These are phyloP conservation scores for Lecanosticta acicola DNA, from an alignment of 2,329 filamentous ascomycete species.

Conservation along the genomic window DNA sequence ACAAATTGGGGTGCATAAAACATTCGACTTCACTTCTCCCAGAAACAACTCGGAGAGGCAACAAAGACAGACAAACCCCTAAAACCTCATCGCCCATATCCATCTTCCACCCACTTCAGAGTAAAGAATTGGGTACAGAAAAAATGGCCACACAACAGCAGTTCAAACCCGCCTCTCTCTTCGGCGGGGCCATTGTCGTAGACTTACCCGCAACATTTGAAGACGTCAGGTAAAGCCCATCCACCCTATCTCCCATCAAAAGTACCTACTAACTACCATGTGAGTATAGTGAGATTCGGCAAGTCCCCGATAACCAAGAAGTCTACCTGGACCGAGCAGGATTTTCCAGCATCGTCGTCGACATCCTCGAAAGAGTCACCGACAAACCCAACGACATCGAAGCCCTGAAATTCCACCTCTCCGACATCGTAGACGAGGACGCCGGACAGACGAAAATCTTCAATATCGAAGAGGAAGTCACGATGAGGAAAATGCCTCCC, in stretches of 20 bases:
- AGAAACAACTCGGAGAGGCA: too few species aligned
- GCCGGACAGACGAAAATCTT: constrained; percentile 1
- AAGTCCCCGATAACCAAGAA: constrained; percentile 84
- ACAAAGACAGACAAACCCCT: too few species aligned
- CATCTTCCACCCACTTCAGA: too few species aligned
- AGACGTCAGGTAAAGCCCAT: constrained; percentile 60
- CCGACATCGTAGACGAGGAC: constrained; percentile 38
- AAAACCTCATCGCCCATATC: too few species aligned
- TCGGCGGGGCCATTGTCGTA: constrained; percentile 64
- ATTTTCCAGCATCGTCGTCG: constrained; percentile 82
- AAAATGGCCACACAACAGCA: constrained; percentile 2
- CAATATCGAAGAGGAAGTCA: constrained; percentile 41
- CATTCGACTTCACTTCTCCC: neutral
- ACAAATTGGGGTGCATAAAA: constrained; percentile 5
- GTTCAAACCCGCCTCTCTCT: constrained; percentile 44
- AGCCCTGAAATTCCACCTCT: constrained; percentile 51
- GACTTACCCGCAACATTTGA: constrained; percentile 64
- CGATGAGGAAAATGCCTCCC: constrained; percentile 30
- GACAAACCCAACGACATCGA: constrained; percentile 61
- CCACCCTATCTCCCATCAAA: constrained; percentile 5
- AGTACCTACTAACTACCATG: neutral
- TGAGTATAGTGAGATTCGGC: constrained; percentile 58
- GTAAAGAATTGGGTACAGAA: too few species aligned
- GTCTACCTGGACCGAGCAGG: constrained; percentile 80
- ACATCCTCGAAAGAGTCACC: constrained; percentile 77